Percentiles rank a stretch among this genome's conserved stretches.
Conservation (phyloP, 1,284 basidiomycete genomes). For the Agroathelia rolfsii region DNA sequence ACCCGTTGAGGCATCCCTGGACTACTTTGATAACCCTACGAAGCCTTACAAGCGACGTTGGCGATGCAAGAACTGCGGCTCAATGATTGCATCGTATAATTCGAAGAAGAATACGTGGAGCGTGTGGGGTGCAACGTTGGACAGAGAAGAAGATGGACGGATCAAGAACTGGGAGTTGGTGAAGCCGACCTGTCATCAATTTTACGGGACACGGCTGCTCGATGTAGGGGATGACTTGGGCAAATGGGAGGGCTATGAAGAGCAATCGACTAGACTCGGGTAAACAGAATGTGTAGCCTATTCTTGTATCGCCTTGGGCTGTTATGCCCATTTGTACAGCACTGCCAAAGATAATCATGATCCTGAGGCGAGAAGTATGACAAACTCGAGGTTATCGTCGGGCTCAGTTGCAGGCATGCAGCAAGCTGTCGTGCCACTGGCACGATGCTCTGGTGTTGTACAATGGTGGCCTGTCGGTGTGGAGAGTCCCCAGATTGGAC, state of each 20-base stretch:
- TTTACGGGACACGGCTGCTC: slow-evolving; percentile 51
- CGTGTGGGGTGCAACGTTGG: slow-evolving; percentile 45
- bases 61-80: slow-evolving; percentile 51
- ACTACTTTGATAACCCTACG: slow-evolving; percentile 32
- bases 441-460: no score
- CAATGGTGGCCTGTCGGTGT: no score
- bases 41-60: slow-evolving; percentile 49
- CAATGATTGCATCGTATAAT: slow-evolving; percentile 39
- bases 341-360: no score
- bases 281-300: slow-evolving; percentile 4
- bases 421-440: no score
- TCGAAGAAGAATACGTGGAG: slow-evolving; percentile 33
- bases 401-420: no score
- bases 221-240: slow-evolving; percentile 42
- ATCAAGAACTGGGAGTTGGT: slow-evolving; percentile 40
- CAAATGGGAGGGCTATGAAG: slow-evolving; percentile 57
- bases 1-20: slow-evolving; percentile 25
- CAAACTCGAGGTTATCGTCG: no score
- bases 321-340: no score
- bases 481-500: no score
- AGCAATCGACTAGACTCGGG: slow-evolving; percentile 25
- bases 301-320: not conserved
- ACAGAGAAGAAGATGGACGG: slow-evolving; percentile 35
- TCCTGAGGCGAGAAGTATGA: no score
- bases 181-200: slow-evolving; percentile 52